Base-by-base conservation (phyloP, 2,329 filamentous ascomycete species). In the Penicillium sp. region DNA sequence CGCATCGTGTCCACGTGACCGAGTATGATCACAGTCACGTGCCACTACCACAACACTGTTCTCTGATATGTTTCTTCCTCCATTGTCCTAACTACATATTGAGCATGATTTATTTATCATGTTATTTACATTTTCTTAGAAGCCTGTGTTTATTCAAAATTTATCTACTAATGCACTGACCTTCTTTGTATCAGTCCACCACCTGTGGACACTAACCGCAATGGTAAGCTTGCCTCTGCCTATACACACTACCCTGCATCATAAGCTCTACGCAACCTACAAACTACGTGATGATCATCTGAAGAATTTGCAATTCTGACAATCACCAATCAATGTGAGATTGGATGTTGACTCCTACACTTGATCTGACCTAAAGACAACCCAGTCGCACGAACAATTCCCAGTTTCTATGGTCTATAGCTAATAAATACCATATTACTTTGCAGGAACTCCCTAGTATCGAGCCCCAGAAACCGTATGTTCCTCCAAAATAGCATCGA, bases 401-500 rank as follows among this genome's bases (percentile, higher is more conserved):
- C 36, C 58, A 50, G 45, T n/a, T n/a, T 40, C 37, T 38, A 35
- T 44, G 52, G 44, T 54, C 48, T 9, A 30, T 41, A 38, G 61
- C 66, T 65, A 62, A 63, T 42, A 3, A 36, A 35, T 17, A 17
- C 5, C 12, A 55, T 31, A n/a, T 26, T 46, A 53, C 43, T 1
- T 4, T 19, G 7, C 37, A 31, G 44, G 5, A 8, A 12, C 17
- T 14, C 7, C 45, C 51, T 58, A 67, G 53, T 72, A 73, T 28
- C 71, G 66, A 45, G 50, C 43, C 19, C 71, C 71, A 26, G 67
- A 60, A 30, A 79, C 66, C 43, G 74, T 67, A 37, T 79, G 69
- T 51, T 74, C 76, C 59, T 78, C 77, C 58, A 84, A 58, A 54
- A 85, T 77, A 17, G 75, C 73, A 38, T 80, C 77, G 50, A 85